Conservation (phyloP, 2,329 filamentous ascomycete genomes). For the Pseudogymnoascus sp. region DNA sequence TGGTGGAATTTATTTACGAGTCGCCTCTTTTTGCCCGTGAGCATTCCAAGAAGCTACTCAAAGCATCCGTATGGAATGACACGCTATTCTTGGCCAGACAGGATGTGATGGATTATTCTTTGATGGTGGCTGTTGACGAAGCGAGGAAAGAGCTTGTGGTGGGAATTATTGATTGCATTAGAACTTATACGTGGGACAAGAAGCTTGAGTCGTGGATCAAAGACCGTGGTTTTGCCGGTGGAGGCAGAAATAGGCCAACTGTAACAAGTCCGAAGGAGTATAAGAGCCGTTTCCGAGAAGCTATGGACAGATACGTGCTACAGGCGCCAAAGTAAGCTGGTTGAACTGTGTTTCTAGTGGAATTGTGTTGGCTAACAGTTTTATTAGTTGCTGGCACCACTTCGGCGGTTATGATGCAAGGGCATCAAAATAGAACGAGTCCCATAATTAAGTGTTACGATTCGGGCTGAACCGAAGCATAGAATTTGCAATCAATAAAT, state of each 20-base stretch:
- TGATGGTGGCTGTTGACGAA: slow-evolving; percentile 98
- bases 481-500: not conserved
- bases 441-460: not conserved
- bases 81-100: slow-evolving; percentile 90
- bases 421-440: not conserved
- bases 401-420: slow-evolving; percentile 35
- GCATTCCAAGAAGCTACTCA: slow-evolving; percentile 88
- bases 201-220: slow-evolving; percentile 99
- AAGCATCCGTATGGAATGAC: slow-evolving; percentile 93
- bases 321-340: slow-evolving; percentile 20
- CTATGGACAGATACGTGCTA: slow-evolving; percentile 76
- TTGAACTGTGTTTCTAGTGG: not conserved
- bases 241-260: slow-evolving; percentile 76
- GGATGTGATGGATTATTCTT: slow-evolving; percentile 97
- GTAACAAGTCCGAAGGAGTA: slow-evolving; percentile 96
- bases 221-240: slow-evolving; percentile 75
- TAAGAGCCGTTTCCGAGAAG: slow-evolving; percentile 88
- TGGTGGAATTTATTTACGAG: slow-evolving; percentile 98
- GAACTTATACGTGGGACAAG: slow-evolving; percentile 99
- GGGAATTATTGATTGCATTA: slow-evolving; percentile 96
- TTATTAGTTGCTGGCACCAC: slow-evolving; percentile 62
- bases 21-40: slow-evolving; percentile 91
- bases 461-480: not conserved
- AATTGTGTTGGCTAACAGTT: not conserved
- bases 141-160: slow-evolving; percentile 84